Percentiles rank a stretch among this genome's conserved stretches.
These are phyloP conservation scores for Citrus sp. DNA, from an alignment of 345 rosid species.

Conservation along the genomic window DNA sequence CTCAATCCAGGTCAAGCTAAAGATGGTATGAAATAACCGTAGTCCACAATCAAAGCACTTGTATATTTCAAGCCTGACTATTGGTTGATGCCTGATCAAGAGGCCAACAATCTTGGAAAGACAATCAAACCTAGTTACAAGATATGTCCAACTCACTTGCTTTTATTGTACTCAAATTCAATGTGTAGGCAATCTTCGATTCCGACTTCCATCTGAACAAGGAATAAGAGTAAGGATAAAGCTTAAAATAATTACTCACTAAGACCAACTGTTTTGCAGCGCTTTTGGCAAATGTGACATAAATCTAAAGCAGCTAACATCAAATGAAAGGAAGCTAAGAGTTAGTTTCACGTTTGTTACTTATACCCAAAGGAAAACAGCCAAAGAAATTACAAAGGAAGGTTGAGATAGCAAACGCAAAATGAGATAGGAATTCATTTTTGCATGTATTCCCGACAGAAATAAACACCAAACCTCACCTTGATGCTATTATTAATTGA, in stretches of 20 bases:
- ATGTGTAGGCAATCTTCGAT: slow-evolving; percentile 97
- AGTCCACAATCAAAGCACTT: neutral
- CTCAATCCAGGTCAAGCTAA: slow-evolving; percentile 1
- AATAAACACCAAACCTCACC: slow-evolving; percentile 42
- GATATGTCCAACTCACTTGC: slow-evolving; percentile 65
- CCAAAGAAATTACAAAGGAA: neutral
- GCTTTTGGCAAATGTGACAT: neutral
- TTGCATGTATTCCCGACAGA: neutral
- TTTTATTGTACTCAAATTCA: slow-evolving; percentile 97
- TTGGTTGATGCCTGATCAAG: neutral
- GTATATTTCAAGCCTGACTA: neutral
- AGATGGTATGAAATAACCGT: neutral
- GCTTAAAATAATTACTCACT: slow-evolving; percentile 2
- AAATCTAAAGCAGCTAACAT: neutral
- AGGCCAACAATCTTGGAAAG: neutral
- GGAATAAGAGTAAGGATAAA: slow-evolving; percentile 4
- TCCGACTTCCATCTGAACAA: slow-evolving; percentile 96
- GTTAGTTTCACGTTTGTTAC: neutral
- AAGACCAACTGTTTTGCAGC: slow-evolving; percentile 2
- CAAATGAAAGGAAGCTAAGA: neutral
- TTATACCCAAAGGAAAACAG: neutral
- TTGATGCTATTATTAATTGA: slow-evolving; percentile 90
- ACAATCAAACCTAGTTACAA: neutral
- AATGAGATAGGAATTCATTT: slow-evolving; percentile 2
- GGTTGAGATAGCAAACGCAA: neutral